Conservation (phyloP, 2,329 filamentous ascomycete genomes). For the Lachnellula cervina region DNA sequence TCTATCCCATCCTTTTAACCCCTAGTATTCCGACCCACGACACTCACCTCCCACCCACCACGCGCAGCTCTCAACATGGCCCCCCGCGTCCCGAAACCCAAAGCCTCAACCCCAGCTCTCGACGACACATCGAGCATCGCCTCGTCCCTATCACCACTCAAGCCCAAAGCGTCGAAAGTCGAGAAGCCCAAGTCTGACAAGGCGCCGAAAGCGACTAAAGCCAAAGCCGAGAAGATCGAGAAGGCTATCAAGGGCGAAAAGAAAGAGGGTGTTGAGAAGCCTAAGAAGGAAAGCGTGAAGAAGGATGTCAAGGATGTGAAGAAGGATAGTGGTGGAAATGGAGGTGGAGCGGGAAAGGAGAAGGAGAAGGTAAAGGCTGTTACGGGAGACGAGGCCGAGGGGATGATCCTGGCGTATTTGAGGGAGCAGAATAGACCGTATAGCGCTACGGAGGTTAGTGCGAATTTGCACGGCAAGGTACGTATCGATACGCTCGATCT, state of each 20-base stretch:
- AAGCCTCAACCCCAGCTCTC: neutral
- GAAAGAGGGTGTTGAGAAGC: constrained; percentile 1
- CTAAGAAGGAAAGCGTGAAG: constrained; percentile 14
- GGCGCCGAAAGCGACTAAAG: constrained; percentile 1
- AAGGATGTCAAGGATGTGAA: neutral
- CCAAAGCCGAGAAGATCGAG: constrained; percentile 3
- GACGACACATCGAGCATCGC: neutral
- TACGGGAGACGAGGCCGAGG: constrained; percentile 30
- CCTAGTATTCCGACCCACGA: too few species aligned
- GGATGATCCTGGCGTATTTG: constrained; percentile 34
- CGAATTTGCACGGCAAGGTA: constrained; percentile 57
- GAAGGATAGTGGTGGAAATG: constrained; percentile 19
- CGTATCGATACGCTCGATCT: neutral
- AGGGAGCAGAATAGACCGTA: constrained; percentile 36
- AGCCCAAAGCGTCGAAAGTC: constrained; percentile 20
- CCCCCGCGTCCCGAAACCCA: neutral
- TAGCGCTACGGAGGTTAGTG: constrained; percentile 49
- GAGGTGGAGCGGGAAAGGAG: constrained; percentile 20
- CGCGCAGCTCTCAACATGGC: neutral
- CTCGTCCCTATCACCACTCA: constrained; percentile 7
- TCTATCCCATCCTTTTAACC: neutral
- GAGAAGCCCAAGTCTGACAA: constrained; percentile 10
- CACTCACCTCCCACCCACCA: neutral
- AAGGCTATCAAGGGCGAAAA: constrained; percentile 8
- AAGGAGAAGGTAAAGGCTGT: constrained; percentile 28